Base-by-base conservation (phyloP, 2,329 filamentous ascomycete species). In the Xylaria hypoxylon region DNA sequence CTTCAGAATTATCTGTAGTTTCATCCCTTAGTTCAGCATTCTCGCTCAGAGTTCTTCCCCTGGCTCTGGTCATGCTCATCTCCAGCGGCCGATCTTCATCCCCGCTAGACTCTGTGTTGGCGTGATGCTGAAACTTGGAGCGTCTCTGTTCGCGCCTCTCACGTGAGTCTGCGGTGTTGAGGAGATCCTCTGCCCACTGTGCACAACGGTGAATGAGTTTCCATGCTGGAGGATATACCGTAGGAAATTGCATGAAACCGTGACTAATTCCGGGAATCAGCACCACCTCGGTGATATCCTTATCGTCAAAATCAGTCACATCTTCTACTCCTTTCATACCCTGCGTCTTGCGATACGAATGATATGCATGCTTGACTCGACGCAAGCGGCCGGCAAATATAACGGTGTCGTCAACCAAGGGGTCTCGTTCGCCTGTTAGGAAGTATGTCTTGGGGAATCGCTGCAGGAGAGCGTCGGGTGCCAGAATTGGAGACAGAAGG, bases 391-490 rank as follows among this genome's bases (percentile, higher is more conserved):
- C 96, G 0, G 96, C 94, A 75, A 99, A 97, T 68, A 99, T 94
- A 53, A 97, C 93, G 0, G 96, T 99, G 77, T 99, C 96, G 76
- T 99, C 96, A 0, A 98, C 96, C 0, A 99, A 82, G 0, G 96
- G 96, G 76, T 99, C 96, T 33, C 95, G 90, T 80, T 99, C 96
- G 56, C 96, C 96, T 0, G 96, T 98, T 59, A 98, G 83, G 74
- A 99, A 94, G 78, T 95, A 97, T 0, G 92, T 96, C 77, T 96
- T 97, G 1, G 96, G 96, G 72, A 99, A 98, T n/a, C 87, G 86
- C 15, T 90, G 88, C 0, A 99, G 86, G 0, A 98, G 83, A 0
- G 87, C 84, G 71, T 97, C 95, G 0, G 96, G 96, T 0, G 96
- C 94, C 0, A 97, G 86, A 0, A 97, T 89, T 0, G 96, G 96